Conservation (phyloP, 2,329 filamentous ascomycete species). For the Camillea tinctor region DNA sequence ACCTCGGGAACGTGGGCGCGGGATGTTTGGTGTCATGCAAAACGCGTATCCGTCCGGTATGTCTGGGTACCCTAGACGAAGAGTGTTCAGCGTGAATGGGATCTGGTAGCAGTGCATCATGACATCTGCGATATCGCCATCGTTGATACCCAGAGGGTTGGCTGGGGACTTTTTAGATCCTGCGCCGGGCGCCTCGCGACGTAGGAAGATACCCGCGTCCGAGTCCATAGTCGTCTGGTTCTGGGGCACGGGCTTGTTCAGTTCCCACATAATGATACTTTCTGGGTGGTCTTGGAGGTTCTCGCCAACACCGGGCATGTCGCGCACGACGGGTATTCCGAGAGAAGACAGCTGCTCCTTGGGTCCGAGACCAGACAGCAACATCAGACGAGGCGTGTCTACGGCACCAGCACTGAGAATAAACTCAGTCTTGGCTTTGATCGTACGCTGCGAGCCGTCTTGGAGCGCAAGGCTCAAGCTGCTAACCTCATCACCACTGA, state of each 20-base stretch:
- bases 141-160: slow-evolving; percentile 50
- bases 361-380: slow-evolving; percentile 58
- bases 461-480: slow-evolving; percentile 67
- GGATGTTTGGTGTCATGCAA: slow-evolving; percentile 93
- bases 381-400: slow-evolving; percentile 70
- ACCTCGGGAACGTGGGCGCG: slow-evolving; percentile 75
- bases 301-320: slow-evolving; percentile 59
- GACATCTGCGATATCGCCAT: slow-evolving; percentile 76
- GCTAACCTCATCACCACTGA: slow-evolving; percentile 67
- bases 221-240: slow-evolving; percentile 91
- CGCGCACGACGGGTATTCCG: slow-evolving; percentile 53
- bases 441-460: slow-evolving; percentile 50
- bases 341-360: slow-evolving; percentile 52
- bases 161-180: slow-evolving; percentile 50
- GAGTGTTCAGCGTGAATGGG: slow-evolving; percentile 84
- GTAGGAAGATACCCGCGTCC: slow-evolving; percentile 84
- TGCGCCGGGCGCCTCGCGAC: slow-evolving; percentile 71
- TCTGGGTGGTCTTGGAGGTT: slow-evolving; percentile 62
- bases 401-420: slow-evolving; percentile 78
- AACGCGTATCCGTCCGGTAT: slow-evolving; percentile 73
- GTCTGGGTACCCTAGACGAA: slow-evolving; percentile 68
- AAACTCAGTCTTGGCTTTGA: slow-evolving; percentile 71
- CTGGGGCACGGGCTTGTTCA: slow-evolving; percentile 72
- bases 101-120: slow-evolving; percentile 99
- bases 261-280: slow-evolving; percentile 68